Percentiles rank a stretch among this genome's conserved stretches.
These are phyloP conservation scores for Reutealis trisperma DNA, from an alignment of 345 rosid species.

Conservation along the genomic window DNA sequence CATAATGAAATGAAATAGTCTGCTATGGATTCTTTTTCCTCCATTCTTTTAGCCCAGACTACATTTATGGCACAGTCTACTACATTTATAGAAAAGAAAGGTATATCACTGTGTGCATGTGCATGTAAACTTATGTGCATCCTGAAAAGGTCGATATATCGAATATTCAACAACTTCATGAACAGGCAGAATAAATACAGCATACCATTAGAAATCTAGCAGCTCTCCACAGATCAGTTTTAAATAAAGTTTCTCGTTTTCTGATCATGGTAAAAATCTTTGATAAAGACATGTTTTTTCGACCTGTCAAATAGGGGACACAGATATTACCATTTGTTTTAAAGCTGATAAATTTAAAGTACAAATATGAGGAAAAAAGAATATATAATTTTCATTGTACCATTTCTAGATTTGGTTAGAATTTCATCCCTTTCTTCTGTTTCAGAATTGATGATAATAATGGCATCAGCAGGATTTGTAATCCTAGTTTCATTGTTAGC, in stretches of 20 bases:
- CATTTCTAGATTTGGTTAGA: slow-evolving; percentile 28
- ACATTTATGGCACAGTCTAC: too few relatives aligned
- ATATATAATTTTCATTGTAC: slow-evolving; percentile 34
- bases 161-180: not conserved
- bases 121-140: not conserved
- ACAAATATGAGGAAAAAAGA: not conserved
- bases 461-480: slow-evolving; percentile 37
- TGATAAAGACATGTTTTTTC: slow-evolving; percentile 42
- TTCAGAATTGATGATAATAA: slow-evolving; percentile 51
- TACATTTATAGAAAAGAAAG: not conserved
- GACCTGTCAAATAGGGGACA: slow-evolving; percentile 42
- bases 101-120: not conserved
- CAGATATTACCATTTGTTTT: slow-evolving; percentile 6
- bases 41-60: not conserved
- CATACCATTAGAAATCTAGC: slow-evolving; percentile 54
- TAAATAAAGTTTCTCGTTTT: slow-evolving; percentile 65
- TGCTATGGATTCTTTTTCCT: not conserved
- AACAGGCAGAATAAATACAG: slow-evolving; percentile 23
- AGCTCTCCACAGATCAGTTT: slow-evolving; percentile 48
- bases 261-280: slow-evolving; percentile 57
- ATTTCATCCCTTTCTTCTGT: slow-evolving; percentile 35
- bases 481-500: slow-evolving; percentile 37
- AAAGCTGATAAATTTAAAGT: slow-evolving; percentile 19
- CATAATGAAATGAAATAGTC: too few relatives aligned
- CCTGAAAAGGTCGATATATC: not conserved